Evolutionary conservation across 2,329 filamentous ascomycete species (phyloP).

Genomic region (Didymella glomerata): DNA sequence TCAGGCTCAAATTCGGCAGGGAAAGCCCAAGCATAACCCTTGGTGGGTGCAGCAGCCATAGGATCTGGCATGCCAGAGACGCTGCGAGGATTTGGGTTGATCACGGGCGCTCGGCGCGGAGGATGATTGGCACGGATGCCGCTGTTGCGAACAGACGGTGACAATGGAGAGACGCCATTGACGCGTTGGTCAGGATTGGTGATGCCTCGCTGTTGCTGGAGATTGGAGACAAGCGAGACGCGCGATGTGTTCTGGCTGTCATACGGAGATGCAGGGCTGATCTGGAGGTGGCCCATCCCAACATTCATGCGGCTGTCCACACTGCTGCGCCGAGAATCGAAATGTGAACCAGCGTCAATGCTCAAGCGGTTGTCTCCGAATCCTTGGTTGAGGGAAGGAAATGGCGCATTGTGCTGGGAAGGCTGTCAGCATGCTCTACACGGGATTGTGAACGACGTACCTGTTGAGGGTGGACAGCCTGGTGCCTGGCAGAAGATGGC

Average conservation of each 20-base stretch:
- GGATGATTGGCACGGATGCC: constrained; percentile 47
- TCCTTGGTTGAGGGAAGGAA: constrained; percentile 67
- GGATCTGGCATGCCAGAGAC: constrained; percentile 69
- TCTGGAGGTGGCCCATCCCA: constrained; percentile 72
- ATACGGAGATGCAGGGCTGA: constrained; percentile 74
- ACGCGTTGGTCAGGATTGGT: constrained; percentile 48
- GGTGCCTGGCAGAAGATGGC: constrained; percentile 50
- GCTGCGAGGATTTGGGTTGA: constrained; percentile 72
- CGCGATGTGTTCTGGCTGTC: constrained; percentile 80
- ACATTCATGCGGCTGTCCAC: constrained; percentile 82
- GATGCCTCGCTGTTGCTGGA: constrained; percentile 68
- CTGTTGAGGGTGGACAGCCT: constrained; percentile 40
- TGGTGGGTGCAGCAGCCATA: constrained; percentile 77
- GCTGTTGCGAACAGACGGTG: constrained; percentile 52
- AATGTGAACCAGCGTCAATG: constrained; percentile 59
- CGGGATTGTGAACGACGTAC: constrained; percentile 37
- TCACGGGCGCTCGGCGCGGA: constrained; percentile 73
- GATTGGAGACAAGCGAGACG: constrained; percentile 74
- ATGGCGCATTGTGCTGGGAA: constrained; percentile 45
- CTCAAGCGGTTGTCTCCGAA: constrained; percentile 57
- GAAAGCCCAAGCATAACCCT: constrained; percentile 85
- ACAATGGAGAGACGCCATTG: constrained; percentile 57
- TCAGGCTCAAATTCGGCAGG: constrained; percentile 73
- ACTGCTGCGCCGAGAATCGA: constrained; percentile 75
- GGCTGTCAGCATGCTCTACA: constrained; percentile 27